Base-by-base conservation (phyloP, 805 yeast genomes). In the Hanseniaspora opuntiae region DNA sequence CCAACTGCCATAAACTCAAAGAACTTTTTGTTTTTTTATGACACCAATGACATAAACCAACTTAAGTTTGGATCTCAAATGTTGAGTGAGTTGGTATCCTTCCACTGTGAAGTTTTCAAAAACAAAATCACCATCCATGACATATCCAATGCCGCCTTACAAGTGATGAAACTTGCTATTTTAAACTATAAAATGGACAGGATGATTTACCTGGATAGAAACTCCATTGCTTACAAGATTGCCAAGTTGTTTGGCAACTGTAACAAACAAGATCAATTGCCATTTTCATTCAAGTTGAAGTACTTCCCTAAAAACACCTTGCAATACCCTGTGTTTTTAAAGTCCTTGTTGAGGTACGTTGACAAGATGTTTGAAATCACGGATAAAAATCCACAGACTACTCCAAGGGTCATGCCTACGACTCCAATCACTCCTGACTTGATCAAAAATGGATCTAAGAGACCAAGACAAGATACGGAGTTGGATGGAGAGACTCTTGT, bases 11-110 rank as follows among this genome's bases (percentile, higher is more conserved):
- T 46, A 24, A 49, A 37, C 36, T 48, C 56, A 59, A 59, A 24
- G 56, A 60, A 37, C 36, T 35, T 35, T 22, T 33, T 41, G 25
- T 41, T 62, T 62, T 42, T 25, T 24, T 42, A 42, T 42, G 50
- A 66, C 65, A 47, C 50, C 6, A 47, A 53, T n/a, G 53, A 67
- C 57, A 60, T 71, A 39, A 68, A 72, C 56, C 78, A 76, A 55
- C 67, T 81, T 56, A 78, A 76, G 60, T 65, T 72, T 47, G 77
- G 82, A 55, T 73, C 86, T 16, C 67, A 77, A 56, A 78, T 79
- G 67, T 64, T 83, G 45, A 80, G 87, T 60, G 88, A 83, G 62
- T 68, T 82, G 59, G 73, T 81, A 53, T 80, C 78, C 56, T 81
- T 83, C 64, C 77, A 81, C 62, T 74, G 78, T 49, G 74, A 74